phyloP scores from a whole-genome alignment of 768 basidiomycete genomes.

The Mycena belliarum region DNA sequence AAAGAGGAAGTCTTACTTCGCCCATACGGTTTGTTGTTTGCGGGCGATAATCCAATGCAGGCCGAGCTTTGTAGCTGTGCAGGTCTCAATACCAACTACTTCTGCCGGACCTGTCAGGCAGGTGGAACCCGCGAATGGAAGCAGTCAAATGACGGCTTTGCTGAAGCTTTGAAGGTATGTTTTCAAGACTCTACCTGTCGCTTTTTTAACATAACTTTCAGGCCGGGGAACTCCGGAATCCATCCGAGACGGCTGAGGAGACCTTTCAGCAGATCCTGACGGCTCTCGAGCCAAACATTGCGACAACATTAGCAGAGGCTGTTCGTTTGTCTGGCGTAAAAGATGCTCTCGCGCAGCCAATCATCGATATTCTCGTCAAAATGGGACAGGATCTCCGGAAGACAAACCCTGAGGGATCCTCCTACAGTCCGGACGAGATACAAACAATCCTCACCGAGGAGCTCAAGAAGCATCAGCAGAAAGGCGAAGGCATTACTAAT shows the following conservation, averaged over 20 bases:
- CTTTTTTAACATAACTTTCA: neutral
- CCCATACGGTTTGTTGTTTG: slow-evolving; percentile 18
- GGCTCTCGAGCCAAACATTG: slow-evolving; percentile 4
- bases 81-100: slow-evolving; percentile 31
- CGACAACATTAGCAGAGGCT: neutral
- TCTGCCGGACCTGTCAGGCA: slow-evolving; percentile 34
- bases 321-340: neutral
- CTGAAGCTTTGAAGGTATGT: neutral
- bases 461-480: neutral
- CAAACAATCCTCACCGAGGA: neutral
- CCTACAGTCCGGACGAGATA: neutral
- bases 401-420: neutral
- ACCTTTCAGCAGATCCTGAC: slow-evolving; percentile 11
- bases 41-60: slow-evolving; percentile 39
- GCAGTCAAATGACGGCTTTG: slow-evolving; percentile 1
- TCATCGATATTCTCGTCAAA: neutral
- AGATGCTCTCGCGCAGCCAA: neutral
- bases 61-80: slow-evolving; percentile 35
- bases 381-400: neutral
- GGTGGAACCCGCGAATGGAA: slow-evolving; percentile 29
- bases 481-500: neutral
- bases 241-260: neutral
- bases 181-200: neutral
- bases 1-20: slow-evolving; percentile 13
- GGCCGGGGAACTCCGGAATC: neutral